These are phyloP conservation scores for Balansia obtecta DNA, from an alignment of 2,329 filamentous ascomycete genomes.

Conservation along the genomic window DNA sequence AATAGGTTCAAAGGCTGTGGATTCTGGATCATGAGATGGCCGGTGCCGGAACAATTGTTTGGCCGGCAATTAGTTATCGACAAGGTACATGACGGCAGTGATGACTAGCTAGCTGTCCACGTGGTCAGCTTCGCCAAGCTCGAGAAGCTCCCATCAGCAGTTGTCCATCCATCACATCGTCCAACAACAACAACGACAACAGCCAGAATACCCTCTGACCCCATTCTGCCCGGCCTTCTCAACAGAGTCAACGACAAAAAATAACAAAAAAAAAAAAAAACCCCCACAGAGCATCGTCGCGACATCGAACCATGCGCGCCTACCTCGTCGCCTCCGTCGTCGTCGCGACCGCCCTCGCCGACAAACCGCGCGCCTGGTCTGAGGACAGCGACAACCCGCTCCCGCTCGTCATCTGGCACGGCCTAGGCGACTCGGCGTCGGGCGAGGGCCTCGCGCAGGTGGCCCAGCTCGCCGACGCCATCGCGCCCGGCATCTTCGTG, in stretches of 20 bases:
- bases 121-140: neutral
- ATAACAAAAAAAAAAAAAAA: no score
- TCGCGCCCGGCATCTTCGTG: slow-evolving; percentile 54
- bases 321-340: slow-evolving; percentile 12
- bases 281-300: neutral
- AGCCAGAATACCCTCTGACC: neutral
- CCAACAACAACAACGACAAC: neutral
- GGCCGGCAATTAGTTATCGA: neutral
- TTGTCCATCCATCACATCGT: slow-evolving; percentile 2
- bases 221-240: no score
- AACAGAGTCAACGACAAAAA: no score
- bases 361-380: slow-evolving; percentile 15
- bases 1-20: no score
- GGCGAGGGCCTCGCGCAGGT: slow-evolving; percentile 66
- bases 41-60: neutral
- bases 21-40: neutral
- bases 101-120: neutral
- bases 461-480: slow-evolving; percentile 67
- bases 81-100: no score
- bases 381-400: slow-evolving; percentile 53
- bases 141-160: neutral
- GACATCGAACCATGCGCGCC: slow-evolving; percentile 6
- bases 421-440: slow-evolving; percentile 60
- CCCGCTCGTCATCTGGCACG: slow-evolving; percentile 92
- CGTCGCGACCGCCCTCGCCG: slow-evolving; percentile 14